Percentiles rank a stretch among this genome's conserved stretches.
Evolutionary conservation across 2,329 filamentous ascomycete species (phyloP).

Genomic region (Colletotrichum theobromicola): DNA sequence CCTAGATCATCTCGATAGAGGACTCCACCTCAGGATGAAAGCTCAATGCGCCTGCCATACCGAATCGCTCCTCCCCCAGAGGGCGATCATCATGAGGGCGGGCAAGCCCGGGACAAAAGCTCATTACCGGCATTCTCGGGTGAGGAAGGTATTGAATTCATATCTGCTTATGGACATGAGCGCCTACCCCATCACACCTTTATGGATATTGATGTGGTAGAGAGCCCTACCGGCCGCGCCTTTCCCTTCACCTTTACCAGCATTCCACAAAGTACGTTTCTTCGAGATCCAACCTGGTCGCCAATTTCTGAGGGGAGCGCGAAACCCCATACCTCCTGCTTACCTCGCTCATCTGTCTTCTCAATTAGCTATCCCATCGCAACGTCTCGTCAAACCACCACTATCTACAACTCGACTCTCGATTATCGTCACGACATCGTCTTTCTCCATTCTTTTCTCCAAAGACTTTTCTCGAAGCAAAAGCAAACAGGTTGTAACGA

Average conservation of each 20-base stretch:
- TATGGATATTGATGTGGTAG: neutral
- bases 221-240: neutral
- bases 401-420: neutral
- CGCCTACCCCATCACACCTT: neutral
- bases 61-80: too few species aligned
- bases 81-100: too few species aligned
- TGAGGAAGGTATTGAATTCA: neutral
- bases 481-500: neutral
- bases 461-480: too few species aligned
- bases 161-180: neutral
- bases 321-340: neutral
- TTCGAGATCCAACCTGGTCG: too few species aligned
- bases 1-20: neutral
- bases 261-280: too few species aligned
- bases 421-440: neutral
- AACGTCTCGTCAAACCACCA: neutral
- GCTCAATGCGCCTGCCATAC: too few species aligned
- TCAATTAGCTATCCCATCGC: neutral
- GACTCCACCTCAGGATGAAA: neutral
- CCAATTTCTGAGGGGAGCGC: too few species aligned
- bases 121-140: neutral
- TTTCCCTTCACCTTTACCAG: neutral
- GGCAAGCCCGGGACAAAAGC: neutral
- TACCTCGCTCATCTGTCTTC: too few species aligned
- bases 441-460: neutral